Percentiles rank a stretch among this genome's conserved stretches.
phyloP scores from a whole-genome alignment of 75 land plant genomes.

The Pseudotsuga menziesii region DNA sequence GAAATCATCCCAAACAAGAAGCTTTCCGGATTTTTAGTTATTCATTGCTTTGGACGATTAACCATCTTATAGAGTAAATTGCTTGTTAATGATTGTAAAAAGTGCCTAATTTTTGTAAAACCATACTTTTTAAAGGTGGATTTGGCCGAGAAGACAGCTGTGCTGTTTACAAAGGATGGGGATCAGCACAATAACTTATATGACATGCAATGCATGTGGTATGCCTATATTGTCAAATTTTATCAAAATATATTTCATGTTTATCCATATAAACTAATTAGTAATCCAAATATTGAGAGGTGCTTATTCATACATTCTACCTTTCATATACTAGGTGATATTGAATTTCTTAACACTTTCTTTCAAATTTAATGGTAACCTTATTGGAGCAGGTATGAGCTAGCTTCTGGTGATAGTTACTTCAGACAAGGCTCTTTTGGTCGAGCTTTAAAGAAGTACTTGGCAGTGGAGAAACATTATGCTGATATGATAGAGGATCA shows the following conservation, averaged over 20 bases:
- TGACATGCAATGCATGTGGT: conserved; percentile 99
- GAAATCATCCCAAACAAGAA: background rate
- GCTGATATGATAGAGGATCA: conserved; percentile 97
- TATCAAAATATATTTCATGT: background rate
- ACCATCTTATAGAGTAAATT: background rate
- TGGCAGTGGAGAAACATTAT: conserved; percentile 98
- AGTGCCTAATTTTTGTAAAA: background rate
- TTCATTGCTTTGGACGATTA: background rate
- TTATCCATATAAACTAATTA: background rate
- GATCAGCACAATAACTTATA: conserved; percentile 98
- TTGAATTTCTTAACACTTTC: background rate
- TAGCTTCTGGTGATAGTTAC: conserved; percentile 97
- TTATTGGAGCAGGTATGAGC: conserved; percentile 76
- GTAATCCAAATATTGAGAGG: background rate
- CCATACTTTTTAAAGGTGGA: conserved; percentile 50
- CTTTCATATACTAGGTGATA: background rate
- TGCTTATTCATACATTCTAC: background rate
- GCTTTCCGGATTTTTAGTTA: background rate
- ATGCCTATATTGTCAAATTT: conserved; percentile 15
- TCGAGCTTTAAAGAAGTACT: conserved; percentile 86
- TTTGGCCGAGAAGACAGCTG: conserved; percentile 93
- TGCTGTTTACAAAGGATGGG: conserved; percentile 97
- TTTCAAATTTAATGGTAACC: background rate
- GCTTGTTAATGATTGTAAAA: background rate
- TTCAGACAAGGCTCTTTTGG: conserved; percentile 90